Conservation (phyloP, 2,329 filamentous ascomycete species). For the Podosphaera xanthii region DNA sequence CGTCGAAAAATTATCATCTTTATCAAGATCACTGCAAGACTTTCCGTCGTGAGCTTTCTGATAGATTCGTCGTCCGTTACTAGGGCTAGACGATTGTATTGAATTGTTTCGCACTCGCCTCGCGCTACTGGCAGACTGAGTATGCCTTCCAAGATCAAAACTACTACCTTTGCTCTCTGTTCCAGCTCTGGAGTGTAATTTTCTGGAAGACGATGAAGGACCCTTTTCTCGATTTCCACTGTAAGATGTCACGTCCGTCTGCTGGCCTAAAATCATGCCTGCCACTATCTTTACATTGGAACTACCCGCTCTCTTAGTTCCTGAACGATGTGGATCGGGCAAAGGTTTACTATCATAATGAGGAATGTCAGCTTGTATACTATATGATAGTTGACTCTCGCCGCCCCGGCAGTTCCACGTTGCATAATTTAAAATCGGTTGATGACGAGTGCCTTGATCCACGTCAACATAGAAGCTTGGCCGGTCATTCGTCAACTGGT, state of each 20-base stretch:
- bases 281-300: slow-evolving; percentile 42
- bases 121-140: slow-evolving; percentile 32
- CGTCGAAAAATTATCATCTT: background rate
- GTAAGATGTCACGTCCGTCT: slow-evolving; percentile 16
- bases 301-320: slow-evolving; percentile 59
- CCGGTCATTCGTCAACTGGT: slow-evolving; percentile 12
- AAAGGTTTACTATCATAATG: slow-evolving; percentile 31
- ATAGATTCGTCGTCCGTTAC: background rate
- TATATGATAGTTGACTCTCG: slow-evolving; percentile 31
- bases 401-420: slow-evolving; percentile 7
- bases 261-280: slow-evolving; percentile 39
- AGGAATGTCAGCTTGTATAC: slow-evolving; percentile 33
- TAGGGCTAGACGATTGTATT: background rate
- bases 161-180: slow-evolving; percentile 55
- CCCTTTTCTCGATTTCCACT: slow-evolving; percentile 14
- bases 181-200: slow-evolving; percentile 29
- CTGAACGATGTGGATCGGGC: slow-evolving; percentile 26
- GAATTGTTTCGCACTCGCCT: slow-evolving; percentile 26
- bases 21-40: background rate
- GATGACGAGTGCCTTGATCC: slow-evolving; percentile 13
- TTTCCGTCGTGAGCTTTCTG: background rate
- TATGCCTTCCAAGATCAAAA: slow-evolving; percentile 35
- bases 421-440: slow-evolving; percentile 11
- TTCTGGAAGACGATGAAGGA: slow-evolving; percentile 20
- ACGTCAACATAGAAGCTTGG: slow-evolving; percentile 13